Evolutionary conservation across 306 rosid genomes (phyloP).

Genomic region (Castanea crenata): DNA sequence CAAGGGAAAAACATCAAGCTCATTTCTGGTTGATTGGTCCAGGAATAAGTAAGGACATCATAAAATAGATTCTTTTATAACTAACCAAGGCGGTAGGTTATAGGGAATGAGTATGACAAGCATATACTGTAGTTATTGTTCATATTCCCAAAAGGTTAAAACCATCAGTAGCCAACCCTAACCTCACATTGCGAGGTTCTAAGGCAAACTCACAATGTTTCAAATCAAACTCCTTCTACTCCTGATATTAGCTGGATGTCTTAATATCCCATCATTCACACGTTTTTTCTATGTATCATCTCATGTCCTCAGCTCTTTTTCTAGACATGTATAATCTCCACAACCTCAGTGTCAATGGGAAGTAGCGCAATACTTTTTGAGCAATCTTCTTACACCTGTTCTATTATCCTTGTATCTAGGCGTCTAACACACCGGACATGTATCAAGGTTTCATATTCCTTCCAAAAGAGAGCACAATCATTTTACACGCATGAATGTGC

Average conservation of each 20-base stretch:
- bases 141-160: background rate
- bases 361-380: too few species aligned
- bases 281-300: background rate
- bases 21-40: background rate
- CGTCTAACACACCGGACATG: too few species aligned
- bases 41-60: background rate
- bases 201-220: background rate
- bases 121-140: background rate
- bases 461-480: too few species aligned
- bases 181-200: background rate
- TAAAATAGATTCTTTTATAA: background rate
- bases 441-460: too few species aligned
- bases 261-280: background rate
- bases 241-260: background rate
- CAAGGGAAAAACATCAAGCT: background rate
- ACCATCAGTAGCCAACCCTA: background rate
- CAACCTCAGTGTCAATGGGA: too few species aligned
- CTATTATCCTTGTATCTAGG: too few species aligned
- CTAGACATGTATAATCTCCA: too few species aligned
- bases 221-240: background rate
- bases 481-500: too few species aligned
- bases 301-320: background rate
- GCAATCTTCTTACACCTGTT: too few species aligned
- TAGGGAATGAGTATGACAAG: background rate
- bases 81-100: constrained; percentile 4